Evolutionary conservation across 2,329 filamentous ascomycete species (phyloP).

Genomic region (Aspergillus glaucus): DNA sequence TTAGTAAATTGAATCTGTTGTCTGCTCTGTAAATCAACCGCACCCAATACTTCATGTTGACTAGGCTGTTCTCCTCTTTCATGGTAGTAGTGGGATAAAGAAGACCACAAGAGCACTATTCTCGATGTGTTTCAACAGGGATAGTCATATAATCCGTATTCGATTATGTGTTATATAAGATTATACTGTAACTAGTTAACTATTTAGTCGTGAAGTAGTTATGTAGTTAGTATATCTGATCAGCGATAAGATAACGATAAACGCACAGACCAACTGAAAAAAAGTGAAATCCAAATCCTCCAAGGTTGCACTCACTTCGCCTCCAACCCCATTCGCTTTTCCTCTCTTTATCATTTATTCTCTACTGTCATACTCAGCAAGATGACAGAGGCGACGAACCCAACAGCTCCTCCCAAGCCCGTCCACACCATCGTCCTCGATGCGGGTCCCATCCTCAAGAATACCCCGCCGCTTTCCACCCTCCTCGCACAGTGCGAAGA

Average conservation of each 20-base stretch:
- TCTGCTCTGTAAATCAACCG: too few species aligned
- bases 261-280: constrained; percentile 33
- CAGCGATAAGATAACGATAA: constrained; percentile 24
- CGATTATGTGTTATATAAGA: too few species aligned
- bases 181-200: too few species aligned
- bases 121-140: neutral
- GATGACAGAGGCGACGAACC: constrained; percentile 21
- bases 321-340: constrained; percentile 1
- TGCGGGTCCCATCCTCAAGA: constrained; percentile 87
- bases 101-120: too few species aligned
- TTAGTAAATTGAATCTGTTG: too few species aligned
- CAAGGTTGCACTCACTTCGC: neutral
- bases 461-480: constrained; percentile 77
- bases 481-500: constrained; percentile 70
- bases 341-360: neutral
- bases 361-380: neutral
- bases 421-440: constrained; percentile 83
- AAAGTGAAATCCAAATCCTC: constrained; percentile 15
- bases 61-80: too few species aligned
- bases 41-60: too few species aligned
- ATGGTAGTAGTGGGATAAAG: too few species aligned
- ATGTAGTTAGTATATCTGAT: neutral
- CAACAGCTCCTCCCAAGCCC: constrained; percentile 47
- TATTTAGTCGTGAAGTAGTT: too few species aligned
- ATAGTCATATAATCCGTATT: neutral